A percentile compares a stretch with the other conserved stretches of the same genome.
These are phyloP conservation scores for Salix purpurea DNA, from an alignment of 345 rosid species.

Conservation along the genomic window DNA sequence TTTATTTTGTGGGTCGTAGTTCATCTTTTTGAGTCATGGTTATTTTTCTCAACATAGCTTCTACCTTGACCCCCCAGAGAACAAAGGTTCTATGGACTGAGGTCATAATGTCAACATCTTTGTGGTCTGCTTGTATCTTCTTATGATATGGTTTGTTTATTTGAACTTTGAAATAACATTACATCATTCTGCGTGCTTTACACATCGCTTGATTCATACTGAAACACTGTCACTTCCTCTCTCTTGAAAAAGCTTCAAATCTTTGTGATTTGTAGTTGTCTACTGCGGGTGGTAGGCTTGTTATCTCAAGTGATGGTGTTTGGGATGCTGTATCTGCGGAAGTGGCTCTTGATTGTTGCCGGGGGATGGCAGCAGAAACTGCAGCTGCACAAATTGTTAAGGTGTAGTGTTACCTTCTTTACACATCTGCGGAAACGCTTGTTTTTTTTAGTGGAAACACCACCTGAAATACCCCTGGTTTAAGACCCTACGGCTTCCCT, in stretches of 20 bases:
- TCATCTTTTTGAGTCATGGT: too few species aligned
- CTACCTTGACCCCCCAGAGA: not conserved
- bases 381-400: slow-evolving; percentile 91
- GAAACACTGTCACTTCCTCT: not conserved
- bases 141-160: not conserved
- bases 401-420: slow-evolving; percentile 31
- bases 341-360: slow-evolving; percentile 77
- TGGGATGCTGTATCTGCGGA: slow-evolving; percentile 95
- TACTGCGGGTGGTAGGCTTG: slow-evolving; percentile 81
- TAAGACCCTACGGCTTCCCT: not conserved
- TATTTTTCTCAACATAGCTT: not conserved
- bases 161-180: not conserved
- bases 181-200: not conserved
- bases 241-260: not conserved
- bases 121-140: slow-evolving; percentile 6
- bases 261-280: slow-evolving; percentile 61
- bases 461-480: not conserved
- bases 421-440: too few species aligned
- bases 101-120: not conserved
- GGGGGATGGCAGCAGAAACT: slow-evolving; percentile 83
- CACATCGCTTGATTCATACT: not conserved
- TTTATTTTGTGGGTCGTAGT: too few species aligned
- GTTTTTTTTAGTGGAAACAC: not conserved
- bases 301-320: slow-evolving; percentile 96
- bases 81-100: not conserved